These are phyloP conservation scores for Penicillium roqueforti DNA, from an alignment of 495 filamentous ascomycete genomes.

Conservation along the genomic window DNA sequence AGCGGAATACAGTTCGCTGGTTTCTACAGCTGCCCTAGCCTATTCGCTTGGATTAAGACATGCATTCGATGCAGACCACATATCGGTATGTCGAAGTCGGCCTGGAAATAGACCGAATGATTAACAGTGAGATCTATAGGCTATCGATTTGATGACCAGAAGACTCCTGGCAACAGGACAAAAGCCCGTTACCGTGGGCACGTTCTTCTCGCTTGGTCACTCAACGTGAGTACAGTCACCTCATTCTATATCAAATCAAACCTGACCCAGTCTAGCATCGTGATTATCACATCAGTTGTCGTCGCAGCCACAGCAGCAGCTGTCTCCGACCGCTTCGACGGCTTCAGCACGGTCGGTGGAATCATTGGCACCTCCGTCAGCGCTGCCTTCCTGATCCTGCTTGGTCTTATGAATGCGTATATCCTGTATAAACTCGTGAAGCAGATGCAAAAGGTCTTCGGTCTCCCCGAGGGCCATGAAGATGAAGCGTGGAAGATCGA, in stretches of 20 bases:
- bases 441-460: slow-evolving; percentile 59
- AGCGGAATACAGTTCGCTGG: slow-evolving; percentile 39
- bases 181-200: slow-evolving; percentile 86
- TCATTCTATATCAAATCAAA: neutral
- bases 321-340: slow-evolving; percentile 70
- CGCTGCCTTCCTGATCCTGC: slow-evolving; percentile 72
- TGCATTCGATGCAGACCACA: slow-evolving; percentile 95
- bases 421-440: slow-evolving; percentile 72
- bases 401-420: slow-evolving; percentile 81
- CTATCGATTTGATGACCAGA: slow-evolving; percentile 93
- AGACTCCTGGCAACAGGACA: slow-evolving; percentile 84
- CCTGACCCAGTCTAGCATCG: slow-evolving; percentile 50
- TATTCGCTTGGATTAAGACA: slow-evolving; percentile 91
- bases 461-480: slow-evolving; percentile 47
- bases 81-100: slow-evolving; percentile 50
- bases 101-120: neutral
- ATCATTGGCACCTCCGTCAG: slow-evolving; percentile 80
- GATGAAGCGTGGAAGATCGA: slow-evolving; percentile 63
- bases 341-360: slow-evolving; percentile 74
- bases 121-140: slow-evolving; percentile 36
- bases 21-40: slow-evolving; percentile 74
- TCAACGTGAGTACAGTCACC: slow-evolving; percentile 54
- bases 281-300: slow-evolving; percentile 83
- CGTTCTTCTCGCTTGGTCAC: slow-evolving; percentile 93
- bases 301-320: slow-evolving; percentile 87